Conservation (phyloP, 2,329 filamentous ascomycete genomes). For the Calonectria multiphialidica region DNA sequence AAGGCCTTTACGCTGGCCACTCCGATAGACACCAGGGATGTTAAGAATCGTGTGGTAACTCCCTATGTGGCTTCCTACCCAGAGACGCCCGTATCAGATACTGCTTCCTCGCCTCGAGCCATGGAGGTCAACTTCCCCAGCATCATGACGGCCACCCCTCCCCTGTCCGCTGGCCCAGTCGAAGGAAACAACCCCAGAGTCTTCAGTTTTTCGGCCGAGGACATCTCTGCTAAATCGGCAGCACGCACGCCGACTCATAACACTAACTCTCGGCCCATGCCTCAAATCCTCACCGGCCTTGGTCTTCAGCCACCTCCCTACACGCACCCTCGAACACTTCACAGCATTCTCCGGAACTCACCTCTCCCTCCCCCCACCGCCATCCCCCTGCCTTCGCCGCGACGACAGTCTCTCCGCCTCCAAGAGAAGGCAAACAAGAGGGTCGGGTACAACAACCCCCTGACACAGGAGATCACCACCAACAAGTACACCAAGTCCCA, state of each 20-base stretch:
- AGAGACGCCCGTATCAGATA: slow-evolving; percentile 66
- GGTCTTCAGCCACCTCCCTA: slow-evolving; percentile 61
- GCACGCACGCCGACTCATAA: slow-evolving; percentile 10
- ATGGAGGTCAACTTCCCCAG: slow-evolving; percentile 64
- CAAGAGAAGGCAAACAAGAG: slow-evolving; percentile 66
- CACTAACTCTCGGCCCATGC: slow-evolving; percentile 22
- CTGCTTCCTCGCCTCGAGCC: slow-evolving; percentile 61
- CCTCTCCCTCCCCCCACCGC: slow-evolving; percentile 67
- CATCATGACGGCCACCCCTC: slow-evolving; percentile 70
- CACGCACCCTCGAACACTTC: slow-evolving; percentile 68
- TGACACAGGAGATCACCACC: slow-evolving; percentile 74
- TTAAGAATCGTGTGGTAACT: slow-evolving; percentile 53
- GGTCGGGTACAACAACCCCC: slow-evolving; percentile 72
- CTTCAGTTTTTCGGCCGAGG: slow-evolving; percentile 61
- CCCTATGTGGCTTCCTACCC: slow-evolving; percentile 62
- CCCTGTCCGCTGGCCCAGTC: slow-evolving; percentile 65
- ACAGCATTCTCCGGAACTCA: slow-evolving; percentile 76
- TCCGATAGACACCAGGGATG: slow-evolving; percentile 44
- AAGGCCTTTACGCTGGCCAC: slow-evolving; percentile 47
- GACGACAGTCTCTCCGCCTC: slow-evolving; percentile 65
- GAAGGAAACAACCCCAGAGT: slow-evolving; percentile 55
- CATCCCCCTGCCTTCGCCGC: slow-evolving; percentile 64
- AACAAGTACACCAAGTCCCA: slow-evolving; percentile 73
- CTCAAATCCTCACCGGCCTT: slow-evolving; percentile 27
- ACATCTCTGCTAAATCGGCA: slow-evolving; percentile 39